Evolutionary conservation across 306 rosid species (phyloP).

Genomic region (Gastrolobium villosum): DNA sequence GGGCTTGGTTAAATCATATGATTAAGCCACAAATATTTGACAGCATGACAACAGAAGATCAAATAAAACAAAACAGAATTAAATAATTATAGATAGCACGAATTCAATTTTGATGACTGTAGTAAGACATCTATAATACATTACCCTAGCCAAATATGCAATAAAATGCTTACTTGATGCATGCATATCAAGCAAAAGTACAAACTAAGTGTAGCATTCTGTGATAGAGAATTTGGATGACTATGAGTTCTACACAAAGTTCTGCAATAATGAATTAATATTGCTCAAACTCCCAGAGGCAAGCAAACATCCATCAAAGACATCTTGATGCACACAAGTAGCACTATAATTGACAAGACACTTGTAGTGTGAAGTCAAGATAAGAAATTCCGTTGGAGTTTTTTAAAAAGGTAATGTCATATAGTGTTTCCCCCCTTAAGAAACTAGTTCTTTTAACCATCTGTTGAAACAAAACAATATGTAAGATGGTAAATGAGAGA

Average conservation of each 20-base stretch:
- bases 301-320: constrained; percentile 1
- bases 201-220: constrained; percentile 7
- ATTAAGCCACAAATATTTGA: constrained; percentile 38
- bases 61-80: constrained; percentile 1
- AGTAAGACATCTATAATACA: not conserved
- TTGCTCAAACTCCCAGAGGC: constrained; percentile 13
- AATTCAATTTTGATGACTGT: constrained; percentile 25
- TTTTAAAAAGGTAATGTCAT: not conserved
- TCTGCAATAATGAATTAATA: not conserved
- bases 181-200: constrained; percentile 14
- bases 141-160: constrained; percentile 23
- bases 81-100: constrained; percentile 24
- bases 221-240: not conserved
- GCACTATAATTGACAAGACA: constrained; percentile 10
- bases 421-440: not conserved
- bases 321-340: not conserved
- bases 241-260: not conserved
- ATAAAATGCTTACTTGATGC: constrained; percentile 17
- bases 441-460: not conserved
- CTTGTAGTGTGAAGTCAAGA: not conserved
- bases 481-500: not conserved
- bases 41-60: constrained; percentile 3
- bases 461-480: not conserved
- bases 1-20: constrained; percentile 41
- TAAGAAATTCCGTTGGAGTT: constrained; percentile 22